Evolutionary conservation across 179 eudicot genomes (phyloP), one percentile per base, ranked within the genome.

Genomic region (Heliamphora pulchella): DNA sequence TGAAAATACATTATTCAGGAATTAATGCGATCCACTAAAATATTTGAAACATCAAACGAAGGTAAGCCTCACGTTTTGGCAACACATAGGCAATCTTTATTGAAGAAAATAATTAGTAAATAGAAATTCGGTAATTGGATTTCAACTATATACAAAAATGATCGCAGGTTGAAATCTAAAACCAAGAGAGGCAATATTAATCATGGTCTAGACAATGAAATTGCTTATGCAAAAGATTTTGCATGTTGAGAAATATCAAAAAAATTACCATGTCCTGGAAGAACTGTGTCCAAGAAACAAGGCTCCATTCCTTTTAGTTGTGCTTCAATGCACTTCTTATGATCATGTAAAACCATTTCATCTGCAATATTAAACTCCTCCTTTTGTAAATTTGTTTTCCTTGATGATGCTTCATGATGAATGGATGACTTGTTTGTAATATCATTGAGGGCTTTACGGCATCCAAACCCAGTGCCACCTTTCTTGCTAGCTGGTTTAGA

Each of bases 391-490:
- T 20, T 75, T 62, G 80, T 80, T 20, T 74, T 84, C 78, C 22
- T 78, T n/a, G 82, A 79, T 46, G 83, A 61, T 72, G 65, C 81
- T 17, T 84, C 82, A 22, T 31, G 78, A 82, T 18, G 65, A 58
- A 82, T 22, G 10, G 78, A 77, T 50, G 85, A 70, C 78, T 82
- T 84, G 76, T 86, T 86, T 20, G 86, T 86, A 48, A 86, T 83
- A 78, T 86, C 86, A 77, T 82, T 80, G 22, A 86, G 81, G 43
- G 86, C 86, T 84, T 83, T 86, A 80, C 88, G 86, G 39, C 59
- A 77, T 78, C 84, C 83, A 59, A 78, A 11, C 46, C 74, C 84
- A 18, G 55, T 68, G 63, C 79, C 83, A 65, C 83, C 85, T 80
- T 82, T 86, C 83, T 80, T 80, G 48, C 53, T 31, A 50, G 53